A percentile compares a stretch with the other conserved stretches of the same genome.
These are phyloP conservation scores for Xylaria hypoxylon DNA, from an alignment of 2,329 filamentous ascomycete genomes.

Conservation along the genomic window DNA sequence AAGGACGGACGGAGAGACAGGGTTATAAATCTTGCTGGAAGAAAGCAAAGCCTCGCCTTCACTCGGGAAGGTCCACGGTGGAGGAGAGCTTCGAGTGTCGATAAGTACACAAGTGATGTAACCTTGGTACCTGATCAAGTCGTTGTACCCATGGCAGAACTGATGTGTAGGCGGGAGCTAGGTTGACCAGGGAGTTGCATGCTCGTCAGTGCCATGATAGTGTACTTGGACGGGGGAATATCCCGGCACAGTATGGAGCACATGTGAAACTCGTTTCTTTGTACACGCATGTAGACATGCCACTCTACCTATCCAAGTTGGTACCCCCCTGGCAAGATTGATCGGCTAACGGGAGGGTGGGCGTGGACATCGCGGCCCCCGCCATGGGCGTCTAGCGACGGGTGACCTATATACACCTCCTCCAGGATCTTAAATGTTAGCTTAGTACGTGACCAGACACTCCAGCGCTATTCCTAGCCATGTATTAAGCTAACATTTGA, in stretches of 20 bases:
- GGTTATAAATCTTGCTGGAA: conserved; percentile 35
- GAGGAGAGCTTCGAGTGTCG: conserved; percentile 17
- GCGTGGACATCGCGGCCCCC: conserved; percentile 25
- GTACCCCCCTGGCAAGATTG: conserved; percentile 27
- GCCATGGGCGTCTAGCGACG: conserved; percentile 31
- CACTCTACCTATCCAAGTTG: conserved; percentile 21
- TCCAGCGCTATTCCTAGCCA: no score
- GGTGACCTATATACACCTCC: no score
- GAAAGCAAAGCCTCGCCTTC: conserved; percentile 35
- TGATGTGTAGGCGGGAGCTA: conserved; percentile 5
- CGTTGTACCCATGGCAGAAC: conserved; percentile 9
- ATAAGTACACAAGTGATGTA: conserved; percentile 4
- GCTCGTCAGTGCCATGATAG: conserved; percentile 2
- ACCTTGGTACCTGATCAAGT: conserved; percentile 12
- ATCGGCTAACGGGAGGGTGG: conserved; percentile 34
- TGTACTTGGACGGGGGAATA: conserved; percentile 17
- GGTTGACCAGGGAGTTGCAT: conserved; percentile 2
- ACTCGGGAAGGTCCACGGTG: conserved; percentile 3
- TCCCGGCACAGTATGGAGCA: conserved; percentile 34
- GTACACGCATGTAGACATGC: conserved; percentile 30
- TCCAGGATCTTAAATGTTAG: no score
- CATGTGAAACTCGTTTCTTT: conserved; percentile 21
- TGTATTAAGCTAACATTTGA: no score
- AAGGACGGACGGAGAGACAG: conserved; percentile 25
- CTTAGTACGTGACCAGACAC: no score